phyloP scores from a whole-genome alignment of 2,329 filamentous ascomycete genomes.

The Paecilomyces formosus region DNA sequence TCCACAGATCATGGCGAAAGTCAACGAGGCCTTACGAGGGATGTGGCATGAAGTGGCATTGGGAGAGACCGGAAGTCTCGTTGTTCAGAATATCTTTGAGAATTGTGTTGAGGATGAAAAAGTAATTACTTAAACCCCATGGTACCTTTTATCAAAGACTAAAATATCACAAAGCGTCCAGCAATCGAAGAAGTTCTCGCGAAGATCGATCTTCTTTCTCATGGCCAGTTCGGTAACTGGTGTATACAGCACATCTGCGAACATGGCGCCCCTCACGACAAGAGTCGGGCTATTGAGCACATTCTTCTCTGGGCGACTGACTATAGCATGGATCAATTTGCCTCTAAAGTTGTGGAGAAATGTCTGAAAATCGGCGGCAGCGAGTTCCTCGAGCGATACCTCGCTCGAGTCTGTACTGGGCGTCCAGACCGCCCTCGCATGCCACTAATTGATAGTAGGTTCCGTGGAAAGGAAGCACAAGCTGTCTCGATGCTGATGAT shows the following conservation, averaged over 20 bases:
- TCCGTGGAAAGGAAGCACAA: neutral
- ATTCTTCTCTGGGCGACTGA: constrained; percentile 88
- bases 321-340: constrained; percentile 98
- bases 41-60: constrained; percentile 99
- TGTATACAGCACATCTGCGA: constrained; percentile 99
- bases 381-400: constrained; percentile 86
- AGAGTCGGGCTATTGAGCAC: constrained; percentile 88
- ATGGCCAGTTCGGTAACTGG: constrained; percentile 98
- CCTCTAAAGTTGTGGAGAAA: constrained; percentile 98
- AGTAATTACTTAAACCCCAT: constrained; percentile 45
- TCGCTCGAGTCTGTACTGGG: constrained; percentile 89
- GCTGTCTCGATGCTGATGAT: constrained; percentile 4
- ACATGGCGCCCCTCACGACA: constrained; percentile 84
- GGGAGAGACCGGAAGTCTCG: constrained; percentile 92
- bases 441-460: constrained; percentile 82
- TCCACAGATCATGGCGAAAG: constrained; percentile 96
- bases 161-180: constrained; percentile 59
- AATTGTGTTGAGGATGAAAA: constrained; percentile 99
- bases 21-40: constrained; percentile 86
- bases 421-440: constrained; percentile 87
- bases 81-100: constrained; percentile 99
- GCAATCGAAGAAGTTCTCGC: constrained; percentile 94
- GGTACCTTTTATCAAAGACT: neutral
- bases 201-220: constrained; percentile 92
- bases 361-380: constrained; percentile 91